These are phyloP conservation scores for Fusarium ambrosium DNA, from an alignment of 2,329 filamentous ascomycete genomes.

Conservation along the genomic window DNA sequence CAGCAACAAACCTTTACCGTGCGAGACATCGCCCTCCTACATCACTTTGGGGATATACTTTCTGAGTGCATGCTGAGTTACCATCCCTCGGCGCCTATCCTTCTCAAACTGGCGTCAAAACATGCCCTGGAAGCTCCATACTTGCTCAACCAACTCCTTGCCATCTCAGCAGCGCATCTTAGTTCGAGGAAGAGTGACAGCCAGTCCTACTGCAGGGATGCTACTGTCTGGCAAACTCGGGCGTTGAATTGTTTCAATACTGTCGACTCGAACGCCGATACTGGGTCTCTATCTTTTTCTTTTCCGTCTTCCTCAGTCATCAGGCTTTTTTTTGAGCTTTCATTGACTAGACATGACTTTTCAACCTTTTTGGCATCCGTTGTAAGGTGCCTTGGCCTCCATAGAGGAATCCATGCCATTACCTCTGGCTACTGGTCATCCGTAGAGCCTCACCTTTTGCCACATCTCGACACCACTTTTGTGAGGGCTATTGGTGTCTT, in stretches of 20 bases:
- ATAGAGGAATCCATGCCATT: not conserved
- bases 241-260: not conserved
- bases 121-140: not conserved
- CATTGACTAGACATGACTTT: not conserved
- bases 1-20: not conserved
- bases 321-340: not conserved
- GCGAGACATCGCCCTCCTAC: not conserved
- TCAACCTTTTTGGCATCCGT: not conserved
- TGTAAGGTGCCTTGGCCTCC: not conserved
- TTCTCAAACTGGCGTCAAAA: not conserved
- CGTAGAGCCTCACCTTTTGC: not conserved
- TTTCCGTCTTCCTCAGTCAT: not conserved
- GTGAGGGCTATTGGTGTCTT: not conserved
- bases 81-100: not conserved
- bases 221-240: not conserved
- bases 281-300: not conserved
- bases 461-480: not conserved
- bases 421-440: not conserved
- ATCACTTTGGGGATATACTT: not conserved
- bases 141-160: not conserved
- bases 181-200: fast-evolving
- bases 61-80: not conserved
- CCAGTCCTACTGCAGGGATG: not conserved
- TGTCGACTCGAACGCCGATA: not conserved
- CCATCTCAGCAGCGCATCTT: not conserved